phyloP scores from a whole-genome alignment of 2,329 filamentous ascomycete genomes.

The Alternaria brassicicola region DNA sequence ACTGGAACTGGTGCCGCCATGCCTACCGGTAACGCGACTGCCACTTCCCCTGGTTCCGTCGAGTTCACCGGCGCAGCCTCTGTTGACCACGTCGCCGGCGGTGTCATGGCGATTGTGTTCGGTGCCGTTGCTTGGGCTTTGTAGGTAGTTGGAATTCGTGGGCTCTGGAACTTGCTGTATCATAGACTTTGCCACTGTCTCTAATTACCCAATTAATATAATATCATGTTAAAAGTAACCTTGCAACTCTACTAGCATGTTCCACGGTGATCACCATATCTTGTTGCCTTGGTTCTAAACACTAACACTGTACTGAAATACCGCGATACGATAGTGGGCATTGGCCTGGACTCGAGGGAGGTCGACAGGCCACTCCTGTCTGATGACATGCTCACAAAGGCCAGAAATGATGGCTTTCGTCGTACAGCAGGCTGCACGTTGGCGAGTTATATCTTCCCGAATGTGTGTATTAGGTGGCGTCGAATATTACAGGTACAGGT shows the following conservation, averaged over 20 bases:
- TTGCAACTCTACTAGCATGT: not conserved
- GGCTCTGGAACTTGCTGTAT: not conserved
- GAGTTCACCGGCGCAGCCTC: conserved; percentile 28
- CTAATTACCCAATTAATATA: not conserved
- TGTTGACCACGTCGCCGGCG: conserved; percentile 7
- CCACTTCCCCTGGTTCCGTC: not conserved
- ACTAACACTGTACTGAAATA: conserved; percentile 44
- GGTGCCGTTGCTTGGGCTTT: conserved; percentile 21
- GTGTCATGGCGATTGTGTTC: conserved; percentile 18
- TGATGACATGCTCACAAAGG: not conserved
- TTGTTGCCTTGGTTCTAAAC: conserved; percentile 10
- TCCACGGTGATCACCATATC: not conserved
- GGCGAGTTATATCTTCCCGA: conserved; percentile 56
- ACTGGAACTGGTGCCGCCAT: conserved; percentile 9
- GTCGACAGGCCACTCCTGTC: conserved; percentile 35
- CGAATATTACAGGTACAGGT: conserved; percentile 33
- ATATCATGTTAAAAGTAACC: not conserved
- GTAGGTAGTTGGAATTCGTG: not conserved
- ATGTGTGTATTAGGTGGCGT: conserved; percentile 49
- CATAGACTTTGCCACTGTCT: not conserved
- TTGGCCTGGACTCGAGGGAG: conserved; percentile 58
- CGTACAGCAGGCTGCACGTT: conserved; percentile 60
- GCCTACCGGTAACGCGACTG: conserved; percentile 5
- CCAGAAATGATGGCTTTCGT: conserved; percentile 53
- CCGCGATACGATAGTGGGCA: conserved; percentile 52